A percentile compares a stretch with the other conserved stretches of the same genome.
Conservation (phyloP, 2,329 filamentous ascomycete species). For the Pestalotiopsis sp. region DNA sequence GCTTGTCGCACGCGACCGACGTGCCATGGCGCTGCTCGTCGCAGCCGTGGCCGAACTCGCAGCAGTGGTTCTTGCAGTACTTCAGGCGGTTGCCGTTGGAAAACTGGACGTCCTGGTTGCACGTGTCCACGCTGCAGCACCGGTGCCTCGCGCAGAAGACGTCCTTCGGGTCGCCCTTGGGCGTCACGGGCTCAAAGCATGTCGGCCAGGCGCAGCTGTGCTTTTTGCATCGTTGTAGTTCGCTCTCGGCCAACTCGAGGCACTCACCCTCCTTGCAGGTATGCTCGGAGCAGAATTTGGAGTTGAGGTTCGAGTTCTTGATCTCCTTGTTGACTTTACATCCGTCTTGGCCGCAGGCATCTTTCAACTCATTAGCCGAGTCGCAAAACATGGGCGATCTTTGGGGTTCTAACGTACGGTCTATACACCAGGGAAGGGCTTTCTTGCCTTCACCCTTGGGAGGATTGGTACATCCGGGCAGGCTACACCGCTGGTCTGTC, state of each 20-base stretch:
- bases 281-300: conserved; percentile 15
- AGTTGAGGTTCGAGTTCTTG: conserved; percentile 7
- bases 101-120: conserved; percentile 30
- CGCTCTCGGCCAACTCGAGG: background rate
- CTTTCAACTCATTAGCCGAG: background rate
- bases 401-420: background rate
- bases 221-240: conserved; percentile 4
- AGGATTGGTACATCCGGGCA: background rate
- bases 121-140: conserved; percentile 20
- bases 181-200: conserved; percentile 18
- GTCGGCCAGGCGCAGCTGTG: conserved; percentile 22
- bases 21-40: conserved; percentile 16
- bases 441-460: background rate
- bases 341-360: background rate
- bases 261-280: conserved; percentile 13
- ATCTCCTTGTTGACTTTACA: background rate
- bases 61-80: conserved; percentile 25
- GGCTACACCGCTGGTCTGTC: background rate
- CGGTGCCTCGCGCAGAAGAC: conserved; percentile 23
- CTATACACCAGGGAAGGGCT: background rate
- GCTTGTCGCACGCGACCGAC: conserved; percentile 15
- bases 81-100: conserved; percentile 29
- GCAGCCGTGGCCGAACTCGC: conserved; percentile 18
- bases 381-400: background rate
- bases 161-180: conserved; percentile 7